phyloP scores from a whole-genome alignment of 1,284 basidiomycete species.

The Flammula alnicola region DNA sequence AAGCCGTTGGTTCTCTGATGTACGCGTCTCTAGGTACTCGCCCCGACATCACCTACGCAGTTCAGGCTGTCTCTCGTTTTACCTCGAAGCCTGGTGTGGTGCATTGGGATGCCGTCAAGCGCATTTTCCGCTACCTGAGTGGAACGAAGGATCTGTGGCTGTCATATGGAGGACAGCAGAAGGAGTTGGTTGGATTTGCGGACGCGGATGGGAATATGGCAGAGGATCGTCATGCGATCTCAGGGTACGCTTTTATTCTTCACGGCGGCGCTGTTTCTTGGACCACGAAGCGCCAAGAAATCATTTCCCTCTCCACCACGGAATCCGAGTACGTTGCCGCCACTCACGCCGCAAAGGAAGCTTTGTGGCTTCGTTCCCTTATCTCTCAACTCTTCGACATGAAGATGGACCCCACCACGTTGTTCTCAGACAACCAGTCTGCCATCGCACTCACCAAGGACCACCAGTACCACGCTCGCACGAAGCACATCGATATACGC shows the following conservation, averaged over 20 bases:
- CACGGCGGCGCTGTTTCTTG: slow-evolving; percentile 40
- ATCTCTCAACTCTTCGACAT: slow-evolving; percentile 25
- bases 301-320: slow-evolving; percentile 36
- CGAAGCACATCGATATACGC: slow-evolving; percentile 48
- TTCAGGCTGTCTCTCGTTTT: no score
- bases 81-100: slow-evolving; percentile 19
- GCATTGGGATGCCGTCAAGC: slow-evolving; percentile 33
- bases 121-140: slow-evolving; percentile 30
- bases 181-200: slow-evolving; percentile 26
- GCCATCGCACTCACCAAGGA: slow-evolving; percentile 40
- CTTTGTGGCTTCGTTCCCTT: slow-evolving; percentile 29
- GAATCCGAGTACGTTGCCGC: slow-evolving; percentile 29
- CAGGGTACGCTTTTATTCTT: slow-evolving; percentile 37
- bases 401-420: slow-evolving; percentile 17
- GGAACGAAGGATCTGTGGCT: no score
- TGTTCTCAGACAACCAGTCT: slow-evolving; percentile 41
- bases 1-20: slow-evolving; percentile 36
- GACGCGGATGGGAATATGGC: slow-evolving; percentile 27
- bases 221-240: slow-evolving; percentile 30
- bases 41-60: no score
- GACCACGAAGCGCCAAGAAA: slow-evolving; percentile 39
- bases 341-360: slow-evolving; percentile 27
- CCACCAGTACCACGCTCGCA: slow-evolving; percentile 40
- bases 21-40: slow-evolving; percentile 36
- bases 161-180: slow-evolving; percentile 21